phyloP scores from a whole-genome alignment of 805 yeast species.

The Candida suzukii region DNA sequence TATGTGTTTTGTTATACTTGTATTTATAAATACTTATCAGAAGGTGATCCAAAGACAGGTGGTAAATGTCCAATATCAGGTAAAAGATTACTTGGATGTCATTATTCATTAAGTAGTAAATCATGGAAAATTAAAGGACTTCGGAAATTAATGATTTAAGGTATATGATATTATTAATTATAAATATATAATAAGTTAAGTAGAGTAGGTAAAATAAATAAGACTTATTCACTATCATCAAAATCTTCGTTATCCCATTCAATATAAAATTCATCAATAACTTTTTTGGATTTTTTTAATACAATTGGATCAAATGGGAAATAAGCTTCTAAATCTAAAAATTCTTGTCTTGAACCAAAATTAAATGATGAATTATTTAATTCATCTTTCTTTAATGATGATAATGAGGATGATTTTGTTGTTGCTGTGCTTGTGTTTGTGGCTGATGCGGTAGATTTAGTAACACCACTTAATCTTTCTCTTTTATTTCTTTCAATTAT shows the following conservation, averaged over 20 bases:
- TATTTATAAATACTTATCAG: constrained; percentile 56
- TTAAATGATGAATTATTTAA: not conserved
- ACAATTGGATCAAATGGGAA: constrained; percentile 94
- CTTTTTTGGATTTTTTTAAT: constrained; percentile 50
- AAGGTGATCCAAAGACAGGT: constrained; percentile 38
- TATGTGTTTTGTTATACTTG: constrained; percentile 86
- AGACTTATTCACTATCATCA: constrained; percentile 1
- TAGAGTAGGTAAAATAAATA: not conserved
- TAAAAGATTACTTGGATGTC: constrained; percentile 62
- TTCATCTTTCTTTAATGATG: not conserved
- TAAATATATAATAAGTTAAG: not conserved
- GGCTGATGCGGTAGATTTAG: not conserved
- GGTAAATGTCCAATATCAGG: constrained; percentile 86
- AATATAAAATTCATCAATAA: constrained; percentile 52
- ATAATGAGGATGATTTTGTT: not conserved
- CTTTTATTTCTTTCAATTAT: constrained; percentile 86
- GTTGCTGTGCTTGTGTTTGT: not conserved
- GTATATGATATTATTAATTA: not conserved
- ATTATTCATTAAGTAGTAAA: constrained; percentile 46
- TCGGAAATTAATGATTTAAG: constrained; percentile 59
- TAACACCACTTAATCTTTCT: constrained; percentile 46
- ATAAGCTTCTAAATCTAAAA: constrained; percentile 85
- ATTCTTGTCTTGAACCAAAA: constrained; percentile 64
- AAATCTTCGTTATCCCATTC: constrained; percentile 76
- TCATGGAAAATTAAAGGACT: constrained; percentile 73